phyloP scores from a whole-genome alignment of 495 filamentous ascomycete species.

The Penicillium tannophilum region DNA sequence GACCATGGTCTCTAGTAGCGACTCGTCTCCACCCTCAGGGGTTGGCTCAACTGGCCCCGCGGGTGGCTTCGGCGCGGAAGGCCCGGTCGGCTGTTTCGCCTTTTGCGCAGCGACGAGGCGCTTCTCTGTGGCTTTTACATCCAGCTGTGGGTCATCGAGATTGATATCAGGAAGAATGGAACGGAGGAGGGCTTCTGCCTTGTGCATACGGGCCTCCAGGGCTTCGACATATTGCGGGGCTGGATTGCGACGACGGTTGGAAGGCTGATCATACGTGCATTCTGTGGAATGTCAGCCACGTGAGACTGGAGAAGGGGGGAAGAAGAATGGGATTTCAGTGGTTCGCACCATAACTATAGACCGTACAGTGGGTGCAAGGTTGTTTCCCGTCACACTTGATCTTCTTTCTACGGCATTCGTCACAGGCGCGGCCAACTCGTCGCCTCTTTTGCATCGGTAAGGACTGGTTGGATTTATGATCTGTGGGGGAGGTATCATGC shows the following conservation, averaged over 20 bases:
- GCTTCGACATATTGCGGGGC: slow-evolving; percentile 94
- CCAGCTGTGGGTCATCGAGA: slow-evolving; percentile 78
- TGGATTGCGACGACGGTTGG: slow-evolving; percentile 91
- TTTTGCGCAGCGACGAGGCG: slow-evolving; percentile 33
- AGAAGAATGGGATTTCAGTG: slow-evolving; percentile 11
- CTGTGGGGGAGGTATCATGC: slow-evolving; percentile 30
- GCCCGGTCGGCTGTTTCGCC: slow-evolving; percentile 23
- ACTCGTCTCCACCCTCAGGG: slow-evolving; percentile 60
- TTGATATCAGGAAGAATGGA: slow-evolving; percentile 84
- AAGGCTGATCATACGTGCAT: slow-evolving; percentile 97
- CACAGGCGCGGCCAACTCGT: slow-evolving; percentile 88
- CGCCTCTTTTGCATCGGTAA: slow-evolving; percentile 82
- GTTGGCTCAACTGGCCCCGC: slow-evolving; percentile 13
- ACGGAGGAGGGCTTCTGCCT: slow-evolving; percentile 77
- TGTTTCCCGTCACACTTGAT: slow-evolving; percentile 99
- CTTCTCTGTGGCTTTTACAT: slow-evolving; percentile 62
- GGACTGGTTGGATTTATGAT: slow-evolving; percentile 33
- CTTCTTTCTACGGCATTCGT: slow-evolving; percentile 96
- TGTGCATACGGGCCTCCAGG: slow-evolving; percentile 79
- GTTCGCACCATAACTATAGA: slow-evolving; percentile 92
- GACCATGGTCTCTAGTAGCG: slow-evolving; percentile 92
- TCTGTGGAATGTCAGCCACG: slow-evolving; percentile 59
- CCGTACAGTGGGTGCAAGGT: slow-evolving; percentile 95
- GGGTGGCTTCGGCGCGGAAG: slow-evolving; percentile 1
- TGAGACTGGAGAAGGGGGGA: slow-evolving; percentile 5